phyloP scores from a whole-genome alignment of 495 filamentous ascomycete species.

The Penicillium dipodomyicola region DNA sequence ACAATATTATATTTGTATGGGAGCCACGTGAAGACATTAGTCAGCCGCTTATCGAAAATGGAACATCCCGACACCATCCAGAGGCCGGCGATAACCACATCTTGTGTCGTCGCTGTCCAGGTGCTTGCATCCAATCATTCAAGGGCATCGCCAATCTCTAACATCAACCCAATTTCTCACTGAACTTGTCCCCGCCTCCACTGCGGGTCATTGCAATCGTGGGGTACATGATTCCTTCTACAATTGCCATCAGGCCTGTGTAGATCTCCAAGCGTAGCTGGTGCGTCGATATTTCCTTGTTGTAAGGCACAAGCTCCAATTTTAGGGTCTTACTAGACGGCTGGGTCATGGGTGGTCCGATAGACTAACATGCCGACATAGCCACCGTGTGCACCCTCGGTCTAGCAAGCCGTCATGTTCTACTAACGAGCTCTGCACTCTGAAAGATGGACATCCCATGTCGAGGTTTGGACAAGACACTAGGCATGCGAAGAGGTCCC shows the following conservation, averaged over 20 bases:
- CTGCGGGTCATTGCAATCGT: slow-evolving; percentile 26
- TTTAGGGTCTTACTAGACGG: background rate
- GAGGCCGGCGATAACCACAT: slow-evolving; percentile 25
- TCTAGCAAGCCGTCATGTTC: background rate
- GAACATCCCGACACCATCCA: slow-evolving; percentile 15
- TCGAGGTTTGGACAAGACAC: slow-evolving; percentile 27
- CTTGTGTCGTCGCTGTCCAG: background rate
- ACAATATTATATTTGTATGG: background rate
- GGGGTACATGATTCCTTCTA: slow-evolving; percentile 16
- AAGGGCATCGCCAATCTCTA: slow-evolving; percentile 5
- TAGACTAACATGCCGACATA: slow-evolving; percentile 9
- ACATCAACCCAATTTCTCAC: background rate
- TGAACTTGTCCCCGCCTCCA: slow-evolving; percentile 19
- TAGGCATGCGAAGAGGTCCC: slow-evolving; percentile 24
- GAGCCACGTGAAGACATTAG: slow-evolving; percentile 13
- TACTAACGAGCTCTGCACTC: slow-evolving; percentile 2
- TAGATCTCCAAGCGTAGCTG: slow-evolving; percentile 12
- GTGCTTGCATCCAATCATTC: slow-evolving; percentile 22
- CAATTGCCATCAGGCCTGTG: slow-evolving; percentile 11
- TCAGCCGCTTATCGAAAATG: slow-evolving; percentile 16
- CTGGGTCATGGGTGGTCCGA: background rate
- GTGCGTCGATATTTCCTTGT: background rate
- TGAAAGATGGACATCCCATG: slow-evolving; percentile 18
- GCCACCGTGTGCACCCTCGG: slow-evolving; percentile 1
- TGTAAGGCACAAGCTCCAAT: background rate